These are phyloP conservation scores for Saccharomycopsis guyanensis DNA, from an alignment of 805 yeast species.

Conservation along the genomic window DNA sequence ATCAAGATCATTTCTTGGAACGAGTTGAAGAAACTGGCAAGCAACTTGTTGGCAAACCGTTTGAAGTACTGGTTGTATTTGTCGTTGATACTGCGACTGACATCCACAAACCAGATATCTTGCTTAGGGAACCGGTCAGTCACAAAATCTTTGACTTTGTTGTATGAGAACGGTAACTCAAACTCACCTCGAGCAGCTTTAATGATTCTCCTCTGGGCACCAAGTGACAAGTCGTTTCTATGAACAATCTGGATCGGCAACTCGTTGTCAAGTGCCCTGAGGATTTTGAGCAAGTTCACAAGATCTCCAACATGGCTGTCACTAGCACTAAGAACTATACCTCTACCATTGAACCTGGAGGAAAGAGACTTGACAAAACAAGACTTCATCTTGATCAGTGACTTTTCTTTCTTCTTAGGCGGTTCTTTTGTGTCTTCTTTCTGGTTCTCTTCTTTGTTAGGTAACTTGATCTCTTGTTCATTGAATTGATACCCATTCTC, in stretches of 20 bases:
- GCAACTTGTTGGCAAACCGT: slow-evolving; percentile 38
- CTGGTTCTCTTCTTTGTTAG: slow-evolving; percentile 18
- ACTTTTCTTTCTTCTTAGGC: slow-evolving; percentile 28
- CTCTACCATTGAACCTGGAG: slow-evolving; percentile 29
- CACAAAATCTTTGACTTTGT: not conserved
- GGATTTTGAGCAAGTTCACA: slow-evolving; percentile 33
- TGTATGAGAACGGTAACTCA: slow-evolving; percentile 25
- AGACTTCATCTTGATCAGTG: not conserved
- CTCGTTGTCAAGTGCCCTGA: slow-evolving; percentile 31
- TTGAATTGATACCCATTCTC: slow-evolving; percentile 4
- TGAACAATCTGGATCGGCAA: slow-evolving; percentile 37
- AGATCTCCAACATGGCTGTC: slow-evolving; percentile 27
- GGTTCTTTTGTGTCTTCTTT: slow-evolving; percentile 23
- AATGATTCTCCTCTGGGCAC: slow-evolving; percentile 28
- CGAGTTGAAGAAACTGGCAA: slow-evolving; percentile 40
- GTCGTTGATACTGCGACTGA: slow-evolving; percentile 22
- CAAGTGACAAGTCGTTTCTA: slow-evolving; percentile 29
- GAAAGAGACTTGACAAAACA: slow-evolving; percentile 26
- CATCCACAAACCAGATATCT: slow-evolving; percentile 37
- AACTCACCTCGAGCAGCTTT: slow-evolving; percentile 33
- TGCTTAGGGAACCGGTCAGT: slow-evolving; percentile 24
- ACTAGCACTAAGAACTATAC: slow-evolving; percentile 28
- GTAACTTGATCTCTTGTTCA: slow-evolving; percentile 4
- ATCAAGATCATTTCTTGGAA: slow-evolving; percentile 42
- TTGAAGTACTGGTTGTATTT: slow-evolving; percentile 24